Base-by-base conservation (phyloP, 768 basidiomycete species). In the Mycena chlorophos region DNA sequence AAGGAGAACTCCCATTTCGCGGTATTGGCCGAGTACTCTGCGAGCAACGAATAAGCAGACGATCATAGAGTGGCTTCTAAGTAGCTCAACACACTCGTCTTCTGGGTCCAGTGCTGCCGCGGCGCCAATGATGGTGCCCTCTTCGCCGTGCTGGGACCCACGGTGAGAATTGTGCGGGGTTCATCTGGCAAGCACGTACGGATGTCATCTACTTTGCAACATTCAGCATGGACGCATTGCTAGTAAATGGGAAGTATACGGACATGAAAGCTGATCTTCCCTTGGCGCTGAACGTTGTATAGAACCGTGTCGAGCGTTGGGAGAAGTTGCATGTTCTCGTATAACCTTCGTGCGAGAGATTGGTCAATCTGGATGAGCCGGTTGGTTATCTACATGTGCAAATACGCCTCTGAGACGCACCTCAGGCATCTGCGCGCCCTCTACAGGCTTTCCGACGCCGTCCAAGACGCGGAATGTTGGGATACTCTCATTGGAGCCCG, bases 261-360 rank as follows among this genome's bases (percentile, higher is more conserved):
- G 67, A 91, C 92, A 68, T 92, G 94, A 70, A 93, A 94, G 4
- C 89, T 89, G 62, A 92, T 92, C 71, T 91, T 92, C 25, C 94
- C 94, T 69, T 98, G 94, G 6, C 94, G 83, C 67, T 98, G 94
- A 8, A 94, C 85, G 63, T 94, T 94, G 71, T 94, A 91, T 16
- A 98, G 78, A 30, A 96, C 76, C 61, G 86, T 94, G 73, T 97
- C 94, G 68, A 95, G 73, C 37, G 86, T 84, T 0, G 94, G 94
- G 52, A 92, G 73, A 27, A 91, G 76, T 52, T 82, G 81, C 88
- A 92, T 93, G 54, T 86, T 74, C 69, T 88, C 85, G 64, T 91
- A 94, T 78, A 94, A 70, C 64, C 73, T 85, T 50, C 77, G 82
- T 10, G 89, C 89, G 60, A 87, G 74, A 14, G 78, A 75, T 67